Evolutionary conservation across 768 basidiomycete genomes (phyloP).

Genomic region (Amylocystis lapponica): DNA sequence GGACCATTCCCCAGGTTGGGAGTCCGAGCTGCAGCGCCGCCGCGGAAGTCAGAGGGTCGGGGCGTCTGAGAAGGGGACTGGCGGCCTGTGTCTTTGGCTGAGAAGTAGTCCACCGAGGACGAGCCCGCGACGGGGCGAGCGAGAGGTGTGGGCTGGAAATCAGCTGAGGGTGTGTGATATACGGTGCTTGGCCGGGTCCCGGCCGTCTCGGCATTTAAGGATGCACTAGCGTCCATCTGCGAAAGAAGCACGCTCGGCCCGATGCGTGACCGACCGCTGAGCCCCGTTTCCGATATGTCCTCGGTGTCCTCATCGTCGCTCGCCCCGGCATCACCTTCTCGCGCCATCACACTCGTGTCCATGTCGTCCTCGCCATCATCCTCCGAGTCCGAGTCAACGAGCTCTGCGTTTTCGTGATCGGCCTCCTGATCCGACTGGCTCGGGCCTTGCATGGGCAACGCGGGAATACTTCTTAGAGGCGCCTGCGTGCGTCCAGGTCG

Average conservation of each 20-base stretch:
- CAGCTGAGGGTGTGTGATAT: conserved; percentile 14
- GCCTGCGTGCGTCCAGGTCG: conserved; percentile 17
- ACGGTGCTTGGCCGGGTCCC: conserved; percentile 7
- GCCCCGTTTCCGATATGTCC: conserved; percentile 18
- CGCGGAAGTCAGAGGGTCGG: conserved; percentile 16
- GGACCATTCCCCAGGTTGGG: background rate
- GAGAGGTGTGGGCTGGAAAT: conserved; percentile 11
- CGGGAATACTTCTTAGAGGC: conserved; percentile 50
- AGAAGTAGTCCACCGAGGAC: conserved; percentile 24
- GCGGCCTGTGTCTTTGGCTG: conserved; percentile 12
- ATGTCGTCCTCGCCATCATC: conserved; percentile 19
- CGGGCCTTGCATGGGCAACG: conserved; percentile 38
- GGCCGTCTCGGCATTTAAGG: conserved; percentile 1
- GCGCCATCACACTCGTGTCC: conserved; percentile 14
- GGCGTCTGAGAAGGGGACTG: conserved; percentile 17
- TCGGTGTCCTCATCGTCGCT: conserved; percentile 34
- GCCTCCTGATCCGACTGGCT: conserved; percentile 28
- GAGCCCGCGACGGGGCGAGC: conserved; percentile 6
- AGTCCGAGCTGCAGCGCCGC: background rate
- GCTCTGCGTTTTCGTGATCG: conserved; percentile 22
- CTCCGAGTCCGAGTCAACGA: conserved; percentile 29
- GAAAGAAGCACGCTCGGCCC: conserved; percentile 13
- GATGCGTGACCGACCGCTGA: conserved; percentile 1
- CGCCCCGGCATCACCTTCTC: conserved; percentile 27
- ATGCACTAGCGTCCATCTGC: conserved; percentile 13